Evolutionary conservation across 129 eudicot species (phyloP), one percentile per base, ranked within the genome.

Genomic region (Glebionis coronaria): DNA sequence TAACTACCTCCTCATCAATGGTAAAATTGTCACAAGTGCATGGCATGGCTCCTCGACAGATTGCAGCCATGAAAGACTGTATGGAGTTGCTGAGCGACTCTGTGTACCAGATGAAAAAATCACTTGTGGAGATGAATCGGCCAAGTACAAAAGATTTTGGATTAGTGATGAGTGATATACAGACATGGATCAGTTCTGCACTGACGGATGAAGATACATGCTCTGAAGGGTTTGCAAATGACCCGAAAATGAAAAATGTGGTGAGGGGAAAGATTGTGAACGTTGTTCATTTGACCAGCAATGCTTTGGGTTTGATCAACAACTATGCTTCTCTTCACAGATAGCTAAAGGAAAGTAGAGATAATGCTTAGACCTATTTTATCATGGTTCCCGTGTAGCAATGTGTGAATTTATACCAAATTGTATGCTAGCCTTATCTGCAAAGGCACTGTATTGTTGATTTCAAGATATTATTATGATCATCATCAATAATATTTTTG

Each of bases 181-280:
- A 86, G 60, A 83, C 94, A 3, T 86, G 94, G 94, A 81, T 86
- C 0, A 83, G 94, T 63, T 83, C 87, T 4, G 87, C 87, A 8
- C 3, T 83, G 63, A 87, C 87, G 0, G 74, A 87, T 44, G 85
- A 87, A 19, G 71, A 79, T 64, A 83, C 87, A 3, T 83, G 94
- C 73, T 56, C 68, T 23, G 90, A 83, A 4, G 90, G 90, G 60
- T 81, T 87, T 58, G 75, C 38, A 2, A 75, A 79, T 9, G 80
- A 76, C 61, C 76, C 78, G 0, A 67, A 68, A 13, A 67, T 70
- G 66, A 83, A 79, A 75, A 83, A n/a, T 10, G 73, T 79, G 38
- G 81, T 81, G n/a, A 79, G 90, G 61, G 85, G 76, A 25, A 67
- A 45, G 60, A 83, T 83, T 55, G 60, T 76, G 64, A 81, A 79